Evolutionary conservation across 352 stramenopile species (phyloP).

Genomic region (Phytopythium delawarense): DNA sequence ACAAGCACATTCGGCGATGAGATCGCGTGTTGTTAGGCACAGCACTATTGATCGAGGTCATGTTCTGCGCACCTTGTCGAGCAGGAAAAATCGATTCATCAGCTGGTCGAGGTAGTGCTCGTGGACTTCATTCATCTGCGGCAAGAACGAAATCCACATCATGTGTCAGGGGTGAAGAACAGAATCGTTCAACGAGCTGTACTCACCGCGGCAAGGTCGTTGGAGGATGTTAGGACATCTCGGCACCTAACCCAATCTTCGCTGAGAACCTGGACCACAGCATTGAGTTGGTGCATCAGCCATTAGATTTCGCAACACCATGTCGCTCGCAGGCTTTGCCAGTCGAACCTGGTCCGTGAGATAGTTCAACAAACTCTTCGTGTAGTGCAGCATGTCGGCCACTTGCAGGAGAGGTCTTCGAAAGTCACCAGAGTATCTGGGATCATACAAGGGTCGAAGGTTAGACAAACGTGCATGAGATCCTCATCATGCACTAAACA

Average conservation of each 20-base stretch:
- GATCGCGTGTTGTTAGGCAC: background rate
- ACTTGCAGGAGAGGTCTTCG: slow-evolving; percentile 42
- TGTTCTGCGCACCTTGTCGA: slow-evolving; percentile 49
- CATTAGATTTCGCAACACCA: background rate
- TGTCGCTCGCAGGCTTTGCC: background rate
- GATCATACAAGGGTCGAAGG: background rate
- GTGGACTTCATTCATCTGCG: slow-evolving; percentile 56
- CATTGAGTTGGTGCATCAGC: background rate
- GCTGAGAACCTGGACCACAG: slow-evolving; percentile 18
- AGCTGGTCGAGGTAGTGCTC: slow-evolving; percentile 61
- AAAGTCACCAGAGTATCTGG: slow-evolving; percentile 40
- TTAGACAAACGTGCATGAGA: background rate
- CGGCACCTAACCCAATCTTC: slow-evolving; percentile 20
- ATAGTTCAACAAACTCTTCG: slow-evolving; percentile 60
- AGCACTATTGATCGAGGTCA: background rate
- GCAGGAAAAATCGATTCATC: slow-evolving; percentile 64
- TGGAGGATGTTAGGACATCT: slow-evolving; percentile 13
- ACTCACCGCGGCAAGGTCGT: slow-evolving; percentile 24
- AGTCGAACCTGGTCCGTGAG: slow-evolving; percentile 53
- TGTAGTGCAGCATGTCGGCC: slow-evolving; percentile 77
- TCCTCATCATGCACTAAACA: slow-evolving; percentile 3
- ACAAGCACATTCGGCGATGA: slow-evolving; percentile 3
- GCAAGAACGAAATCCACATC: background rate
- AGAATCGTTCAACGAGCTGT: background rate
- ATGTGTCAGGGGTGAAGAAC: background rate